These are phyloP conservation scores for Ceratobasidium sp. DNA, from an alignment of 1,284 basidiomycete genomes.

Conservation along the genomic window DNA sequence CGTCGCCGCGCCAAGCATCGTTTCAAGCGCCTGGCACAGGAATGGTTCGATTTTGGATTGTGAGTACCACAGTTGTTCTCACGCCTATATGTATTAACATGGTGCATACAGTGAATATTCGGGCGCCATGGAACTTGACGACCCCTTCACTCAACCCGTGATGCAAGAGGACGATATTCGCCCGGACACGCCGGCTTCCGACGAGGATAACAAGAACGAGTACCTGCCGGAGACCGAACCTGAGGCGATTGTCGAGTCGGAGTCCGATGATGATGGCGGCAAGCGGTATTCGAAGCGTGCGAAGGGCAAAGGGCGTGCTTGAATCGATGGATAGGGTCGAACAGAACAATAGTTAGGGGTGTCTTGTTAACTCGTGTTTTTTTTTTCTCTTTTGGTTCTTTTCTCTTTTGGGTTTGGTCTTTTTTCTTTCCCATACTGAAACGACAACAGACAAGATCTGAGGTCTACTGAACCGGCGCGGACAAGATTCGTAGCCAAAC, in stretches of 20 bases:
- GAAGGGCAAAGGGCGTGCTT: conserved; percentile 4
- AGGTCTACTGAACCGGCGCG: conserved; percentile 3
- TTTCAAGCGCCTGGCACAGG: conserved; percentile 1
- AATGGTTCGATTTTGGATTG: conserved; percentile 4
- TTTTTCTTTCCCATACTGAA: conserved; percentile 7
- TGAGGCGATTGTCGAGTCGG: background rate
- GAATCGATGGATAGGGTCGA: background rate
- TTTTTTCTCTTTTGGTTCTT: no score
- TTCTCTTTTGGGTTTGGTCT: no score
- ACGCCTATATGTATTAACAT: background rate
- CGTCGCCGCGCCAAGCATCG: background rate
- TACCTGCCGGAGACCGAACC: conserved; percentile 5
- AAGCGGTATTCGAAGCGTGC: conserved; percentile 16
- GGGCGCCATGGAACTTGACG: no score
- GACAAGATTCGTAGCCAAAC: conserved; percentile 12
- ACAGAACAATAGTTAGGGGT: no score
- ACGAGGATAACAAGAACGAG: background rate
- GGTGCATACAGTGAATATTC: background rate
- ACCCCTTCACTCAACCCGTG: conserved; percentile 3
- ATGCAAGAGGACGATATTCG: background rate
- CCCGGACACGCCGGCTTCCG: background rate
- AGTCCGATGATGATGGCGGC: background rate
- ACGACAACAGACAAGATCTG: background rate
- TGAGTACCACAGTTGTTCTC: background rate
- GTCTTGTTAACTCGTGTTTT: no score